phyloP scores from a whole-genome alignment of 1,284 basidiomycete species.

The Ustilago trichophora region DNA sequence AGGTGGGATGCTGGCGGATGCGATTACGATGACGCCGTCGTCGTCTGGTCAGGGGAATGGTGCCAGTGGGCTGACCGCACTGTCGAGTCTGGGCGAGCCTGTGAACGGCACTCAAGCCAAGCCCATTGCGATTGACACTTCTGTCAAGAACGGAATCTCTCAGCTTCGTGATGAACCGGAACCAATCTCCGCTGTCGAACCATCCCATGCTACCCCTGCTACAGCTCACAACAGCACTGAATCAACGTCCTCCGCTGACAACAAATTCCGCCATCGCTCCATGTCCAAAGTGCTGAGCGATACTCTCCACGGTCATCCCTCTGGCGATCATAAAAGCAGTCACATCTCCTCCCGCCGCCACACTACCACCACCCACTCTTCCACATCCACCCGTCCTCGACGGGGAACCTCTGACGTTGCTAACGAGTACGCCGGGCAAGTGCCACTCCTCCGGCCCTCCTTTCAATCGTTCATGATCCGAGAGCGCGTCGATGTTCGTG shows the following conservation, averaged over 20 bases:
- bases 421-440: conserved; percentile 60
- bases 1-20: not conserved
- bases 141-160: not conserved
- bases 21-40: not conserved
- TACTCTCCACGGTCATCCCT: conserved; percentile 19
- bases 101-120: not conserved
- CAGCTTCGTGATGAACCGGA: conserved; percentile 18
- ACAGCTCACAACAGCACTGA: too few species aligned
- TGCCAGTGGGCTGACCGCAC: not conserved
- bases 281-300: conserved; percentile 28
- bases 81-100: not conserved
- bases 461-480: conserved; percentile 75
- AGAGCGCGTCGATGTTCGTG: conserved; percentile 83
- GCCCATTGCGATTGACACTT: not conserved
- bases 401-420: conserved; percentile 26
- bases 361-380: not conserved
- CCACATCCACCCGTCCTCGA: not conserved
- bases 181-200: conserved; percentile 9
- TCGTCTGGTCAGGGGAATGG: conserved; percentile 3
- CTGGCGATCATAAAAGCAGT: not conserved
- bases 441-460: conserved; percentile 58
- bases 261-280: conserved; percentile 13
- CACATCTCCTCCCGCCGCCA: not conserved
- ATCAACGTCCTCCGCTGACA: not conserved
- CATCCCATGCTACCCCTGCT: not conserved